Conservation (phyloP, 108 stramenopile species). For the Skeletonema costatum region DNA sequence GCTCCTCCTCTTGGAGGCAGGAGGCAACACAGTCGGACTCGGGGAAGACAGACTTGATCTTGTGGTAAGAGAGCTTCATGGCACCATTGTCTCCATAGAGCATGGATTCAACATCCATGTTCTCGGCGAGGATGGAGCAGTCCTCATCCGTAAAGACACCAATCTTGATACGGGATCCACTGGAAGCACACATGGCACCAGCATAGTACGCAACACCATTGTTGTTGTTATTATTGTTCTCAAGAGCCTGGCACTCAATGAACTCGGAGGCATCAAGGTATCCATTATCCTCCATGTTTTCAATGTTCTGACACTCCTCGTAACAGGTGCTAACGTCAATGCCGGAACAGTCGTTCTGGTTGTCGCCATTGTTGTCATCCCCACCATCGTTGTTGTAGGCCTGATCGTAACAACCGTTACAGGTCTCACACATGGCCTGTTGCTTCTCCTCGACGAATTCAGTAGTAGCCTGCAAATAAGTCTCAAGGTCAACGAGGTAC, state of each 20-base stretch:
- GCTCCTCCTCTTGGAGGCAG: conserved; percentile 47
- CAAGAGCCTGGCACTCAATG: conserved; percentile 71
- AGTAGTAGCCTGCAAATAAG: conserved; percentile 74
- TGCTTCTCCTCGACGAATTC: conserved; percentile 70
- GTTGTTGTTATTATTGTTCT: conserved; percentile 9
- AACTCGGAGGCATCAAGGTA: conserved; percentile 87
- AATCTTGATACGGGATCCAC: conserved; percentile 85
- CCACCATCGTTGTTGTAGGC: conserved; percentile 27
- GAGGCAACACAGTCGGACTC: conserved; percentile 62
- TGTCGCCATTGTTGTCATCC: conserved; percentile 33
- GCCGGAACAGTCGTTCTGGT: conserved; percentile 7
- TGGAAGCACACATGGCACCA: conserved; percentile 72
- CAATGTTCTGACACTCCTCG: conserved; percentile 86
- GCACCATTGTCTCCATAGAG: conserved; percentile 42
- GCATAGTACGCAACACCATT: conserved; percentile 38
- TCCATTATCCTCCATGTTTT: conserved; percentile 89
- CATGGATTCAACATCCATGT: conserved; percentile 77
- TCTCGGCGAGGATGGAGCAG: conserved; percentile 59
- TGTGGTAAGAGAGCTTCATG: conserved; percentile 51
- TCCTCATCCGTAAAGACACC: conserved; percentile 83
- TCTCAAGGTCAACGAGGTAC: conserved; percentile 82
- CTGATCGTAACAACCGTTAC: conserved; percentile 60
- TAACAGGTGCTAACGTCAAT: conserved; percentile 66
- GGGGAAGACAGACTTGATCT: conserved; percentile 79
- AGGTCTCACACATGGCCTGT: conserved; percentile 78